Evolutionary conservation across 2,329 filamentous ascomycete species (phyloP), one percentile per base, ranked within the genome.

Genomic region (Penicillium sp.): DNA sequence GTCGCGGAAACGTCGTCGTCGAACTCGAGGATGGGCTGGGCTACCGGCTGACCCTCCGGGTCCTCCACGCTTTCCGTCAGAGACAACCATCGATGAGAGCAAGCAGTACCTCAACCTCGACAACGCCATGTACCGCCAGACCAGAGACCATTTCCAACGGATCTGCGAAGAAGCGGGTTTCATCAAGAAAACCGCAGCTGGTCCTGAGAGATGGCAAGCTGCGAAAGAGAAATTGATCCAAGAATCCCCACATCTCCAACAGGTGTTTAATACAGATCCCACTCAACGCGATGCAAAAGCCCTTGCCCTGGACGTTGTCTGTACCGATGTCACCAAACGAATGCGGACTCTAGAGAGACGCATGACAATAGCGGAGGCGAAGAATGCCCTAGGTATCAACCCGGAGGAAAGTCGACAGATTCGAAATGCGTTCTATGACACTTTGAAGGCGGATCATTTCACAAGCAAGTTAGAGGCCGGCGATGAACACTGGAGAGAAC

Each of bases 81-180:
- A 94, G 71, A 92, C 88, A 13, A 92, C 89, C 0, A 82, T 94
- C 55, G 87, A 90, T 60, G 88, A 93, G 72, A 87, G 87, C 66
- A 90, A 91, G 66, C 79, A 80, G 13, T 87, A 86, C 56, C 77
- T 95, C 29, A 78, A 75, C 37, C 77, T 95, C 34, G 83, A 88
- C 64, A 82, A 80, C 46, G 71, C 78, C 1, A 75, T 82, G 40
- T 94, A 94, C 68, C 80, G 79, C 32, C 74, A 83, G 55, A 71
- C 90, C 16, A 82, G 90, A 31, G 79, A 85, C 46, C 81, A 82
- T 29, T 94, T 91, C 60, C 82, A 87, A 62, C 75, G 74, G 10
- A 89, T 94, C 15, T 93, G 90, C 65, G 80, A 85, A 58, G 82
- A 86, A 52, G 77, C 82, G 32, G 80, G 80, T 1, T 83, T 94